A percentile compares a stretch with the other conserved stretches of the same genome.
Evolutionary conservation across 306 rosid genomes (phyloP).

Genomic region (Biancaea sappan): DNA sequence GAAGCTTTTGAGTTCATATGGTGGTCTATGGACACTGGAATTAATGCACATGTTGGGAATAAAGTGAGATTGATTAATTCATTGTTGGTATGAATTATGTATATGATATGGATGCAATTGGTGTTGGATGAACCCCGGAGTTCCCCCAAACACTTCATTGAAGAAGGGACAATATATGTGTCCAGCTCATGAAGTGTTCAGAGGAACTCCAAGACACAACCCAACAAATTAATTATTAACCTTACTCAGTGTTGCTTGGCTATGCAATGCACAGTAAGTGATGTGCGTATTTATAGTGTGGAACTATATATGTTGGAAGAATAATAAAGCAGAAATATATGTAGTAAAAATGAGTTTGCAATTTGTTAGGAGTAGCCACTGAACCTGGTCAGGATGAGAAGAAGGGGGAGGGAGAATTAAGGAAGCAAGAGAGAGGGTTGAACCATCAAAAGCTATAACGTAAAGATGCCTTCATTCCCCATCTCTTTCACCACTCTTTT

Average conservation of each 20-base stretch:
- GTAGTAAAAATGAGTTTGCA: neutral
- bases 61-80: neutral
- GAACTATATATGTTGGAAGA: no score
- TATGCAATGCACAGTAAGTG: neutral
- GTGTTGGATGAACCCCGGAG: slow-evolving; percentile 39
- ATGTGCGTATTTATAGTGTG: slow-evolving; percentile 30
- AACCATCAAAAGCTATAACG: slow-evolving; percentile 20
- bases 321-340: neutral
- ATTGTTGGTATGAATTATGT: neutral
- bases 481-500: slow-evolving; percentile 22
- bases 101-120: neutral
- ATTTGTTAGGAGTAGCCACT: neutral
- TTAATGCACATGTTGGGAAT: neutral
- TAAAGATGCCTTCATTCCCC: neutral
- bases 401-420: neutral
- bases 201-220: slow-evolving; percentile 52
- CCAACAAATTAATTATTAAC: slow-evolving; percentile 21
- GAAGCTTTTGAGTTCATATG: neutral
- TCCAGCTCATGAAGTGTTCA: slow-evolving; percentile 42
- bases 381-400: slow-evolving; percentile 38
- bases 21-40: no score
- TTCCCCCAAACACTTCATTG: slow-evolving; percentile 55
- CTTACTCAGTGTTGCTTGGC: slow-evolving; percentile 4
- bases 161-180: neutral
- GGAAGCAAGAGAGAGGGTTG: no score